Evolutionary conservation across 1,284 basidiomycete species (phyloP), one percentile per base, ranked within the genome.

Genomic region (Cryptococcus deneoformans): DNA sequence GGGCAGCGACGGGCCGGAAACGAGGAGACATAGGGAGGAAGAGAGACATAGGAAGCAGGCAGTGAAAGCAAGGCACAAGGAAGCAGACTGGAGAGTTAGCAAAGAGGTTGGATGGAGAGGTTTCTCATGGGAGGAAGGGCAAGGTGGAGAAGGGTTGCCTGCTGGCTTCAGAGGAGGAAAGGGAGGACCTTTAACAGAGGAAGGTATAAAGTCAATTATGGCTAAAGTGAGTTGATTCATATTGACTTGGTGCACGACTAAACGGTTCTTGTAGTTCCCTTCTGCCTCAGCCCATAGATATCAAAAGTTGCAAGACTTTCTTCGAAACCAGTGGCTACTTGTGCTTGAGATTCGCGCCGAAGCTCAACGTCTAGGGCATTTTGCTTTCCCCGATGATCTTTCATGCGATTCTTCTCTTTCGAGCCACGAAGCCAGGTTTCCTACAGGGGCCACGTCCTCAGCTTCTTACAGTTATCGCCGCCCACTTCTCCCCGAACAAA

Each of bases 181-280:
- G 62, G 88, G 87, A n/a, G 62, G 85, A 43, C 81, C 80, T 57
- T 78, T 93, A 65, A 87, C 87, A 0, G 89, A 92, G 73, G 84
- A 85, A 63, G 88, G 90, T 70, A 78, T 99, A 66, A 92, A 88
- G 5, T 29, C 29, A 29, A 29, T 29, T 29, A 29, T 29, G 29
- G 29, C 29, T 5, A 29, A 29, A 29, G 93, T 94, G 64, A 69
- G 86, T 76, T 38, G 6, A 20, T 53, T 35, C 29, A 43, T 34
- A 29, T 47, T 16, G 8, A 43, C 46, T 10, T 11, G 9, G 6
- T n/a, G 16, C 2, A 20, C 12, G n/a, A 12, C 39, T 57, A 64
- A 49, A 59, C 46, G 20, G 43, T 6, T 43, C 46, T 1, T 48
- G 11, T 50, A 81, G 80, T 82, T 80, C 63, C 79, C 78, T 3